These are phyloP conservation scores for Tylopilus cervinicoccineus DNA, from an alignment of 768 basidiomycete species.

Conservation along the genomic window DNA sequence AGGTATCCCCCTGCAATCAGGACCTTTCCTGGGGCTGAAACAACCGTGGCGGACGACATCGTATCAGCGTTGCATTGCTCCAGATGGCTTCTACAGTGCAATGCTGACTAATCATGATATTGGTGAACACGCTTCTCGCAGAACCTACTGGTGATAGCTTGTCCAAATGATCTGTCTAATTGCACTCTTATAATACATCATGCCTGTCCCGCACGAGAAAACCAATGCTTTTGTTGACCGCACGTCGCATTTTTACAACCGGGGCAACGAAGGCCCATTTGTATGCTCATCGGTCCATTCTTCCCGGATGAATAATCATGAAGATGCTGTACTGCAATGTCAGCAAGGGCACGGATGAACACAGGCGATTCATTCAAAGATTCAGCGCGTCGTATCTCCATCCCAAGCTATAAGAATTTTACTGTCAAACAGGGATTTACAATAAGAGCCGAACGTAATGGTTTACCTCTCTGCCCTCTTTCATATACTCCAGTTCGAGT, in stretches of 20 bases:
- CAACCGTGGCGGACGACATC: constrained; percentile 56
- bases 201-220: constrained; percentile 66
- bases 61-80: neutral
- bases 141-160: too few species aligned
- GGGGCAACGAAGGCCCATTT: constrained; percentile 86
- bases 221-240: constrained; percentile 84
- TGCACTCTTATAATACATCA: constrained; percentile 24
- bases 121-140: too few species aligned
- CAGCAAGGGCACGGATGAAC: constrained; percentile 92
- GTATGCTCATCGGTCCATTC: constrained; percentile 62
- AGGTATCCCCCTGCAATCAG: constrained; percentile 95
- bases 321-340: constrained; percentile 82
- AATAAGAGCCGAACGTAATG: neutral
- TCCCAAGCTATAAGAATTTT: constrained; percentile 63
- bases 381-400: constrained; percentile 84
- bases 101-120: constrained; percentile 26
- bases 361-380: constrained; percentile 95
- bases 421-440: constrained; percentile 8
- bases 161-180: neutral
- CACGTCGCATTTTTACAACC: constrained; percentile 91
- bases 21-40: constrained; percentile 95
- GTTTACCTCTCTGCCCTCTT: constrained; percentile 85
- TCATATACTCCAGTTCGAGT: constrained; percentile 88
- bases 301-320: constrained; percentile 54
- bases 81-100: neutral